Conservation (phyloP, 2,329 filamentous ascomycete species). For the Aspergillus sp. region DNA sequence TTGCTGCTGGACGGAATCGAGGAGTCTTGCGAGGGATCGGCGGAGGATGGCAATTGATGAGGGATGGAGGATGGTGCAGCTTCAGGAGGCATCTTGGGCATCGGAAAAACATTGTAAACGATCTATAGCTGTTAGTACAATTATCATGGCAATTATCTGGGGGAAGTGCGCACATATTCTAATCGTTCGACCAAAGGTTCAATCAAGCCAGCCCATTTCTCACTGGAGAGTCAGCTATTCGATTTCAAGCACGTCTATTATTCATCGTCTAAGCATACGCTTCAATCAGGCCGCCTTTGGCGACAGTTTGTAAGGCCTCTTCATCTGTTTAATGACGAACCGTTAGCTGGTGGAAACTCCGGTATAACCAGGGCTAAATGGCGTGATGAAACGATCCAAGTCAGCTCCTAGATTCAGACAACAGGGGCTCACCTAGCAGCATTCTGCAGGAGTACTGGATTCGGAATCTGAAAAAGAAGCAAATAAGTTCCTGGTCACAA, state of each 20-base stretch:
- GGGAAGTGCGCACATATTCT: constrained; percentile 49
- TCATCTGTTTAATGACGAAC: constrained; percentile 34
- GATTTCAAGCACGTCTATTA: constrained; percentile 1
- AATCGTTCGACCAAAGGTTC: constrained; percentile 60
- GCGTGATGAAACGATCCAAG: not conserved
- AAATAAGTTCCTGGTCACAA: not conserved
- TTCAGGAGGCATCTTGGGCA: constrained; percentile 51
- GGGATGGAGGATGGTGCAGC: constrained; percentile 25
- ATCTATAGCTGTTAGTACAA: constrained; percentile 49
- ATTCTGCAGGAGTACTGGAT: constrained; percentile 16
- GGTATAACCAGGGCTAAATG: not conserved
- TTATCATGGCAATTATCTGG: not conserved
- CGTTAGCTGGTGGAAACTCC: not conserved
- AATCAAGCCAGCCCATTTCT: constrained; percentile 62
- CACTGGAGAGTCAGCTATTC: constrained; percentile 41
- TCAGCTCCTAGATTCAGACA: not conserved
- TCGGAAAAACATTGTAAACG: constrained; percentile 66
- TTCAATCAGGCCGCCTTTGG: constrained; percentile 53
- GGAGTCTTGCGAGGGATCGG: constrained; percentile 17
- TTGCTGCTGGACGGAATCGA: constrained; percentile 27
- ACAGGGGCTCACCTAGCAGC: constrained; percentile 23
- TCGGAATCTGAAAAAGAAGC: not conserved
- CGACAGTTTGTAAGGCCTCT: constrained; percentile 49
- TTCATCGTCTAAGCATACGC: constrained; percentile 38
- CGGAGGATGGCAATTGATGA: constrained; percentile 16